Evolutionary conservation across 306 rosid genomes (phyloP).

Genomic region (Myrica gale): DNA sequence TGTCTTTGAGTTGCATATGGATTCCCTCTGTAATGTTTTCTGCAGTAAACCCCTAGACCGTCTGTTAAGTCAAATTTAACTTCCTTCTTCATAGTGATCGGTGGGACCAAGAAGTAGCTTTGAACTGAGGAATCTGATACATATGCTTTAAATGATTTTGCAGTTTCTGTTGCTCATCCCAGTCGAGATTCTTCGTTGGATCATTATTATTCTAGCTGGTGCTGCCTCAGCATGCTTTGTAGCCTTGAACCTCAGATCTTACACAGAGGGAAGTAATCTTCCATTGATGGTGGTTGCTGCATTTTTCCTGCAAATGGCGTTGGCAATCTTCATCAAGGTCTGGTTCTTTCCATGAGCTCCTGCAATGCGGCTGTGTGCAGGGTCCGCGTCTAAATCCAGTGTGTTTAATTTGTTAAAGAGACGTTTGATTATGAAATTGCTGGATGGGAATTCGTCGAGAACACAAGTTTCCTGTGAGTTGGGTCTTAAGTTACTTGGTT

Average conservation of each 20-base stretch:
- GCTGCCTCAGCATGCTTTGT: slow-evolving; percentile 87
- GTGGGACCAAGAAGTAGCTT: not conserved
- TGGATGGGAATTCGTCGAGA: slow-evolving; percentile 3
- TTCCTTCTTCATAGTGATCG: not conserved
- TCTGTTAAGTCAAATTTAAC: not conserved
- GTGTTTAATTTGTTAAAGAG: slow-evolving; percentile 16
- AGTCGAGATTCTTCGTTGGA: slow-evolving; percentile 79
- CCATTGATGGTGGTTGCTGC: slow-evolving; percentile 61
- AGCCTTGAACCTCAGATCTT: slow-evolving; percentile 66
- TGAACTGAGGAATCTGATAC: slow-evolving; percentile 22
- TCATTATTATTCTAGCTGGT: slow-evolving; percentile 62
- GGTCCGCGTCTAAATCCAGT: slow-evolving; percentile 14
- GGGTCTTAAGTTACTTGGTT: slow-evolving; percentile 8
- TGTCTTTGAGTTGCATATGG: not conserved
- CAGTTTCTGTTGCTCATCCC: slow-evolving; percentile 91
- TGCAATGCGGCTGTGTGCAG: slow-evolving; percentile 15
- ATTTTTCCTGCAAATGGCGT: slow-evolving; percentile 74
- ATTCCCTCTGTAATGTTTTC: not conserved
- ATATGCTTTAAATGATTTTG: slow-evolving; percentile 33
- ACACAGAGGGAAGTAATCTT: slow-evolving; percentile 53
- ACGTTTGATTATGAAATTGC: not conserved
- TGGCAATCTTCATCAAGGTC: slow-evolving; percentile 92
- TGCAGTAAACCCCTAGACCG: not conserved
- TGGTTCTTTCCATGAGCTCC: slow-evolving; percentile 84
- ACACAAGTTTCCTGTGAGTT: slow-evolving; percentile 15